Evolutionary conservation across 179 eudicot genomes (phyloP), one percentile per base, ranked within the genome.

Genomic region (Beta macrorhiza): DNA sequence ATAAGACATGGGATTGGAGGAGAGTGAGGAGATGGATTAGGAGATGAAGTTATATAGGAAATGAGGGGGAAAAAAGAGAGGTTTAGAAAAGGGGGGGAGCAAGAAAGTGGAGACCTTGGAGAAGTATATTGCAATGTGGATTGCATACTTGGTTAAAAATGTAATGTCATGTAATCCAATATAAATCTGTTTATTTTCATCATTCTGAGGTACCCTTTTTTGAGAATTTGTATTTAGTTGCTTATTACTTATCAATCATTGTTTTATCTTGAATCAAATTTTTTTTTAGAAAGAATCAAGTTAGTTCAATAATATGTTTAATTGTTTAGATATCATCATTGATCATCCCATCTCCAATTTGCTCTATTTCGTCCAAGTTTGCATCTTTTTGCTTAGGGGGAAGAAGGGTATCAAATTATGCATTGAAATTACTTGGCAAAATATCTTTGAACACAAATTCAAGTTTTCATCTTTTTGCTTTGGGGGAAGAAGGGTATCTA

Each of bases 91-190:
- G 12, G 4, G 42, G 42, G 42, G 42, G 73, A 74, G 82, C 58
- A 75, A 68, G 76, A 52, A 67, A 76, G 44, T 52, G 79, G 76
- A 67, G 52, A 70, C 77, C 61, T 80, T 83, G 76, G 80, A 72
- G 73, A 25, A 67, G 51, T n/a, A 9, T 11, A 79, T 61, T 19
- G 51, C 58, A 80, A 63, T 69, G 51, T 5, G 77, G 74, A 71
- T 74, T 74, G 78, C 77, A 76, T 84, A 55, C 53, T 72, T 62
- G 25, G 59, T 15, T 58, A 0, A 19, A 19, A 62, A 29, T 73
- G 64, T 19, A 58, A 22, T 80, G 78, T 63, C 17, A n/a, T 71
- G 81, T 63, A 25, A 80, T 84, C 57, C 73, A 52, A 75, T 73
- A 53, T 73, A 80, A 61, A 6, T 63, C 52, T 80, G 77, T 55